Evolutionary conservation across 257 asterid species (phyloP), one percentile per base, ranked within the genome.

Genomic region (Gynochthodes officinalis): DNA sequence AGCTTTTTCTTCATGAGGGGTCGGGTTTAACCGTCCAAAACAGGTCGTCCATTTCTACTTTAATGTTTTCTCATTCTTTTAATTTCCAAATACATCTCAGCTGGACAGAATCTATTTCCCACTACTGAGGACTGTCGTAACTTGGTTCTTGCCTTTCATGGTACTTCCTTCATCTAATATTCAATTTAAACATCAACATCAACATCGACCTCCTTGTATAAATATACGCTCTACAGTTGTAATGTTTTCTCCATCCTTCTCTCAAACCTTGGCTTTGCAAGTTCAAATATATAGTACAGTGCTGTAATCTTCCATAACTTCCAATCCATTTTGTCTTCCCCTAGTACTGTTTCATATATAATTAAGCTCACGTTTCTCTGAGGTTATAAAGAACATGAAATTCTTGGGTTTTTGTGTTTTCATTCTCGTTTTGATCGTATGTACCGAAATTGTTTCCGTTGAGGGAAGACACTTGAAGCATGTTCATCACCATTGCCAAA

Each of bases 391-490:
- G 65, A 73, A 16, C 33, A 46, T 42, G 16, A 72, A 72, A 43
- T 27, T 19, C 16, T 25, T 44, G 25, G 60, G 52, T n/a, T 54
- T 68, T 37, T 69, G 66, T 57, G 67, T 35, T 69, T 57, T 64
- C 42, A 9, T 75, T 40, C 32, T 82, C 37, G 23, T 75, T 21
- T 55, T 78, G 77, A 8, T 78, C 63, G 53, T 82, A 3, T 30
- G 79, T 64, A 62, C 40, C 10, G 81, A 82, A 67, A 68, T 82
- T 10, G 74, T 67, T 7, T 15, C 10, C 57, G 85, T 78, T 28
- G 76, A 78, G 37, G 83, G 74, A 59, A 75, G 79, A 65, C 79
- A 78, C 54, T 63, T 82, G 58, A 82, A 75, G 57, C 21, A 54
- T 43, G 7, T 10, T 71, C 70, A 73, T 54, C 69, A 5, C 54